phyloP scores from a whole-genome alignment of 1,139 yeast species.

The Nematodospora anomalae region DNA sequence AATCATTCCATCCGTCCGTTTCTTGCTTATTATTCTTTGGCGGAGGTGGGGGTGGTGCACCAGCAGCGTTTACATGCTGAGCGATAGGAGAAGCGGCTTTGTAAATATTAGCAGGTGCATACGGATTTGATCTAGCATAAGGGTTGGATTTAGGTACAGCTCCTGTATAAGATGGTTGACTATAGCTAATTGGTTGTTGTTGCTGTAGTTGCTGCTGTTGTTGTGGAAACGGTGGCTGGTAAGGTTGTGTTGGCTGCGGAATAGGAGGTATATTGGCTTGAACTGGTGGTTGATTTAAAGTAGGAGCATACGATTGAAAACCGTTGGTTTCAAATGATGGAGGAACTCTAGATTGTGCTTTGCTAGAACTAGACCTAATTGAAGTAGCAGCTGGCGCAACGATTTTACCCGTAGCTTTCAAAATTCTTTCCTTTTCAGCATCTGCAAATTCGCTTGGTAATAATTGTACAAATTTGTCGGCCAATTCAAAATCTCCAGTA shows the following conservation, averaged over 20 bases:
- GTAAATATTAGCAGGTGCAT: slow-evolving; percentile 25
- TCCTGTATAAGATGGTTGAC: slow-evolving; percentile 16
- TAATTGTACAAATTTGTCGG: slow-evolving; percentile 64
- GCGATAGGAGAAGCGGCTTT: slow-evolving; percentile 18
- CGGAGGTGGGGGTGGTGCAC: slow-evolving; percentile 32
- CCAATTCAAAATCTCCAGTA: slow-evolving; percentile 81
- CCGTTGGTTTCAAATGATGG: slow-evolving; percentile 1
- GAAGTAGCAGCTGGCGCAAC: slow-evolving; percentile 10
- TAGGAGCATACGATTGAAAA: slow-evolving; percentile 2
- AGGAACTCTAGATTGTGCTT: slow-evolving; percentile 1
- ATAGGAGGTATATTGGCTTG: slow-evolving; percentile 14
- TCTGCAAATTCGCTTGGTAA: slow-evolving; percentile 61
- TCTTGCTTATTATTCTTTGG: slow-evolving; percentile 51
- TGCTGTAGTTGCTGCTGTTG: slow-evolving; percentile 13
- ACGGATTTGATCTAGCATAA: slow-evolving; percentile 29
- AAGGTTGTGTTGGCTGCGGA: slow-evolving; percentile 12
- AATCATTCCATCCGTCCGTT: slow-evolving; percentile 92
- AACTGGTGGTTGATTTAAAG: neutral
- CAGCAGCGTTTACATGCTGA: slow-evolving; percentile 11
- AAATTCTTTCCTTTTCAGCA: slow-evolving; percentile 73
- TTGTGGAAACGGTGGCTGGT: slow-evolving; percentile 9
- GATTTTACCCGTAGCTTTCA: slow-evolving; percentile 47
- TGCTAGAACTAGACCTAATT: slow-evolving; percentile 8
- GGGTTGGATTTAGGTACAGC: slow-evolving; percentile 24
- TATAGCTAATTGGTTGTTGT: slow-evolving; percentile 13